A percentile compares a stretch with the other conserved stretches of the same genome.
These are phyloP conservation scores for Macaranga tanarius DNA, from an alignment of 441 rosid genomes.

Conservation along the genomic window DNA sequence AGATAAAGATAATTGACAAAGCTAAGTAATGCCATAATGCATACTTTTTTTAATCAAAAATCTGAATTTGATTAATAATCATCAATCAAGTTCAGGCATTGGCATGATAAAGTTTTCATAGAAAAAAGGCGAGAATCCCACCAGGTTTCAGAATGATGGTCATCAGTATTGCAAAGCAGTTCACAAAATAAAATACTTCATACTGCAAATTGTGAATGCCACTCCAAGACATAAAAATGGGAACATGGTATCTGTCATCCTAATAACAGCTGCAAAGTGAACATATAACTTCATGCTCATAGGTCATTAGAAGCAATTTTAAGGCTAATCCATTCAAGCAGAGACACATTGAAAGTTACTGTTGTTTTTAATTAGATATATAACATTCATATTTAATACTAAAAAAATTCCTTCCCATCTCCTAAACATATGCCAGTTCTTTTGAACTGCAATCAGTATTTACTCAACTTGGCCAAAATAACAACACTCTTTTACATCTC, in stretches of 20 bases:
- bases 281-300: not conserved
- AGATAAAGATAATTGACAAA: not conserved
- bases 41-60: not conserved
- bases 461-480: not conserved
- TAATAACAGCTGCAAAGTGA: not conserved
- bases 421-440: not conserved
- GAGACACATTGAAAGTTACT: too few species aligned
- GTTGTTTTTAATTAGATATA: too few species aligned
- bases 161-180: not conserved
- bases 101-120: not conserved
- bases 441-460: not conserved
- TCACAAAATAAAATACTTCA: not conserved
- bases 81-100: not conserved
- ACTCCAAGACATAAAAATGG: not conserved
- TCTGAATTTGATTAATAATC: not conserved
- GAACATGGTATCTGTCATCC: not conserved
- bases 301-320: not conserved
- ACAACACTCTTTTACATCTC: not conserved
- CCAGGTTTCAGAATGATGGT: not conserved
- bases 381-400: not conserved
- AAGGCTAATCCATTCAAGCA: not conserved
- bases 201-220: not conserved
- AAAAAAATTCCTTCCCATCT: not conserved
- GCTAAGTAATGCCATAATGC: not conserved
- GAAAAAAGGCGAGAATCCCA: not conserved